A percentile compares a stretch with the other conserved stretches of the same genome.
Conservation (phyloP, 1,284 basidiomycete genomes). For the Ceratobasidium sp. region DNA sequence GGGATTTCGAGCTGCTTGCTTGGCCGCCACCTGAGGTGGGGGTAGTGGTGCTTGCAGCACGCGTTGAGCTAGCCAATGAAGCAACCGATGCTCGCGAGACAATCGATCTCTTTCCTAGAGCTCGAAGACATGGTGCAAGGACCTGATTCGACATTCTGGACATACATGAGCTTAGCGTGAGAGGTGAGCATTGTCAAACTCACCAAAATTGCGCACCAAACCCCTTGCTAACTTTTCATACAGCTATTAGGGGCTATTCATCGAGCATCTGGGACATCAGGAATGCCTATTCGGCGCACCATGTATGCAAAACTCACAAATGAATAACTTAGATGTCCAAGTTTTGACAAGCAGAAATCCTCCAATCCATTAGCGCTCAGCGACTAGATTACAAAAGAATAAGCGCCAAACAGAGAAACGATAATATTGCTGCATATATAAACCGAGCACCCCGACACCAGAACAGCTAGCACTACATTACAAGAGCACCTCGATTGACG, state of each 20-base stretch:
- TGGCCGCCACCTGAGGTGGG: background rate
- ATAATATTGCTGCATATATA: slow-evolving; percentile 14
- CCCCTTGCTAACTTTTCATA: slow-evolving; percentile 15
- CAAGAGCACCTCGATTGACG: background rate
- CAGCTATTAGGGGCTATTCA: background rate
- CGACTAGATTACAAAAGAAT: slow-evolving; percentile 6
- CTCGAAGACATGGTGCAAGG: slow-evolving; percentile 19
- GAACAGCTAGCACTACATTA: slow-evolving; percentile 38
- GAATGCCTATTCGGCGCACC: background rate
- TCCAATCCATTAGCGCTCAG: background rate
- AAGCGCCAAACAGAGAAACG: slow-evolving; percentile 7
- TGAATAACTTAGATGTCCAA: background rate
- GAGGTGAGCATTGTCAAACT: background rate
- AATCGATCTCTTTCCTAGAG: slow-evolving; percentile 20
- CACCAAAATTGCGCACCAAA: slow-evolving; percentile 11
- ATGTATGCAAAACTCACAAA: no score
- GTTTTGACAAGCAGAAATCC: background rate
- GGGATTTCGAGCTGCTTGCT: slow-evolving; percentile 4
- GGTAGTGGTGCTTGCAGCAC: background rate
- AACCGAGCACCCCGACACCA: background rate
- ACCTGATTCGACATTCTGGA: slow-evolving; percentile 36
- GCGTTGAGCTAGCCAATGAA: background rate
- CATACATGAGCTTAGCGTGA: background rate
- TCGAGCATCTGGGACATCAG: background rate
- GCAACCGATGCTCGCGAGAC: background rate